Percentiles rank a stretch among this genome's conserved stretches.
Conservation (phyloP, 352 stramenopile species). For the Globisporangium carolinianum region DNA sequence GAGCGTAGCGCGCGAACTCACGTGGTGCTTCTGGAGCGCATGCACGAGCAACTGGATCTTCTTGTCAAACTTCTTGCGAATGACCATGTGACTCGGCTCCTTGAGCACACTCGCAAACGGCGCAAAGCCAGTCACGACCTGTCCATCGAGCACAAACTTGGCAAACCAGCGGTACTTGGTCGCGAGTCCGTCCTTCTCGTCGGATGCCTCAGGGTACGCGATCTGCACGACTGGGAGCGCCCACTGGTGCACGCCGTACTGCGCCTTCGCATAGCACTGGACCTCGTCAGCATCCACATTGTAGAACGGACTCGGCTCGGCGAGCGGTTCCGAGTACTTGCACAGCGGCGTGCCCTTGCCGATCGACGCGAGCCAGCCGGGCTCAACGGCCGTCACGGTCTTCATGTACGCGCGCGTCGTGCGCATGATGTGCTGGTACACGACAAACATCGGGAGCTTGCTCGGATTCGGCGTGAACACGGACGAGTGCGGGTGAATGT, state of each 20-base stretch:
- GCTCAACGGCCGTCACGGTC: conserved; percentile 96
- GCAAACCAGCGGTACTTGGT: conserved; percentile 77
- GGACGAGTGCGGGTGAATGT: conserved; percentile 80
- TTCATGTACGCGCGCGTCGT: conserved; percentile 92
- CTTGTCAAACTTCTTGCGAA: conserved; percentile 84
- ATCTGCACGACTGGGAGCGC: conserved; percentile 49
- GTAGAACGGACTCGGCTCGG: conserved; percentile 60
- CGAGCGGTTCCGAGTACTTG: conserved; percentile 51
- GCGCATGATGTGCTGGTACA: conserved; percentile 76
- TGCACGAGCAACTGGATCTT: conserved; percentile 76
- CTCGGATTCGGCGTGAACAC: conserved; percentile 67
- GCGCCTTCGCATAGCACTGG: conserved; percentile 69
- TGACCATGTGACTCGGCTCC: conserved; percentile 90
- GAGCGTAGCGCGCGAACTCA: conserved; percentile 37
- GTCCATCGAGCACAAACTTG: conserved; percentile 74
- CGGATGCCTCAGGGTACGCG: conserved; percentile 27
- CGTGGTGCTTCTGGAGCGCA: conserved; percentile 39
- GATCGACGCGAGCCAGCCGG: conserved; percentile 93
- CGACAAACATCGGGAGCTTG: conserved; percentile 63
- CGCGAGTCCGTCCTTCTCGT: conserved; percentile 30
- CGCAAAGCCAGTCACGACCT: conserved; percentile 56
- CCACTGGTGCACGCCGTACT: conserved; percentile 73
- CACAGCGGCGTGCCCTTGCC: conserved; percentile 68
- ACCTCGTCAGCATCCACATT: conserved; percentile 50
- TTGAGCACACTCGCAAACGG: conserved; percentile 85